phyloP scores from a whole-genome alignment of 768 basidiomycete genomes.

The Podaxis sp. region DNA sequence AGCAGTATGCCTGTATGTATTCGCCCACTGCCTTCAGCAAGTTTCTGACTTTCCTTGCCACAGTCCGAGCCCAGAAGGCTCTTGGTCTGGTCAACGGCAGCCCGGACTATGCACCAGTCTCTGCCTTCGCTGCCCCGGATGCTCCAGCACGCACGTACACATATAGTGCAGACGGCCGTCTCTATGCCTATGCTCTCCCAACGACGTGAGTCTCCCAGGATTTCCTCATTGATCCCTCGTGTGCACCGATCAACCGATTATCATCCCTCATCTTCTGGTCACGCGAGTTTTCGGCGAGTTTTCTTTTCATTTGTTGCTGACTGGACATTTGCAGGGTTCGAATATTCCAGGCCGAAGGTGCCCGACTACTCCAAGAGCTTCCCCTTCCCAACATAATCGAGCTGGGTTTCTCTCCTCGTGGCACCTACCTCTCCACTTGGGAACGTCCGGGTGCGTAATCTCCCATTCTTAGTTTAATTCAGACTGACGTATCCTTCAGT shows the following conservation, averaged over 20 bases:
- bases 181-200: slow-evolving; percentile 83
- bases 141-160: slow-evolving; percentile 71
- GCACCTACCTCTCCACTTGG: slow-evolving; percentile 94
- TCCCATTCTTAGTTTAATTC: neutral
- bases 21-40: slow-evolving; percentile 18
- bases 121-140: slow-evolving; percentile 67
- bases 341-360: slow-evolving; percentile 74
- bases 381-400: slow-evolving; percentile 76
- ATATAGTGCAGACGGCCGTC: slow-evolving; percentile 85
- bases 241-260: slow-evolving; percentile 18
- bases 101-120: slow-evolving; percentile 68
- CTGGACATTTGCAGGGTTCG: slow-evolving; percentile 51
- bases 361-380: slow-evolving; percentile 74
- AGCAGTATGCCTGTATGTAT: slow-evolving; percentile 83
- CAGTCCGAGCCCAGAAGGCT: slow-evolving; percentile 94
- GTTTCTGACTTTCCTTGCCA: slow-evolving; percentile 15
- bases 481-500: slow-evolving; percentile 32
- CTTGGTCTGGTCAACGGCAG: slow-evolving; percentile 83
- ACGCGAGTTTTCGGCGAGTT: slow-evolving; percentile 14
- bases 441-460: slow-evolving; percentile 71
- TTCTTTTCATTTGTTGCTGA: slow-evolving; percentile 10
- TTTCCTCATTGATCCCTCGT: slow-evolving; percentile 22
- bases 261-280: slow-evolving; percentile 14
- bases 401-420: slow-evolving; percentile 89
- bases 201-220: slow-evolving; percentile 52